phyloP scores from a whole-genome alignment of 371 early-diverging fungal genomes.

The Quaeritorhiza haematococci region DNA sequence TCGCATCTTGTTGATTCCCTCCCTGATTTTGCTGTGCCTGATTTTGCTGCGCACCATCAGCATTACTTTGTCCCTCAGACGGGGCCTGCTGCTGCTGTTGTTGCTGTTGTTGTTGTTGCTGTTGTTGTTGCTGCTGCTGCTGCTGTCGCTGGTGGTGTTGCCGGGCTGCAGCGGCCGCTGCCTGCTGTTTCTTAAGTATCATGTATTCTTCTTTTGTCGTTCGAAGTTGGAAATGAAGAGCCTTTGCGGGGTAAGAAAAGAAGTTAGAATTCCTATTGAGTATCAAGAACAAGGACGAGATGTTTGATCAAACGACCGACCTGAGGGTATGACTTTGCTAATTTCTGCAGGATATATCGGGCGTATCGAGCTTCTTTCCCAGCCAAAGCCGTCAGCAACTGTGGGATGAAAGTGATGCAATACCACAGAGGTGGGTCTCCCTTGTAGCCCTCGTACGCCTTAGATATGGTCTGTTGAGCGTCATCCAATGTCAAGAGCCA shows the following conservation, averaged over 20 bases:
- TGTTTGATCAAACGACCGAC: too few relatives aligned
- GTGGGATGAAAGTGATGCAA: conserved; percentile 97
- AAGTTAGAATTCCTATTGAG: conserved; percentile 1
- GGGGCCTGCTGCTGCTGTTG: conserved; percentile 6
- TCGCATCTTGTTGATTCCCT: conserved; percentile 16
- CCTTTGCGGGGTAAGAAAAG: conserved; percentile 38
- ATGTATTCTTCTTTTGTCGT: conserved; percentile 84
- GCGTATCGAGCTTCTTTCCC: conserved; percentile 79
- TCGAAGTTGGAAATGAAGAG: conserved; percentile 89
- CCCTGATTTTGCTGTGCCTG: neutral
- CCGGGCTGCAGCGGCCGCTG: conserved; percentile 4
- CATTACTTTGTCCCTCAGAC: neutral
- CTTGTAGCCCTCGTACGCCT: conserved; percentile 83
- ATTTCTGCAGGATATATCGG: conserved; percentile 74
- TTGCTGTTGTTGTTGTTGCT: conserved; percentile 17
- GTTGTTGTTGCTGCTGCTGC: conserved; percentile 15
- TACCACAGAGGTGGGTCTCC: conserved; percentile 92
- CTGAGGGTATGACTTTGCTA: conserved; percentile 95
- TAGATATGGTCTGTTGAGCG: conserved; percentile 64
- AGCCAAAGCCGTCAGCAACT: conserved; percentile 73
- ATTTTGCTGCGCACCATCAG: neutral
- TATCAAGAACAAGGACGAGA: neutral
- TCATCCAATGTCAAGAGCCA: conserved; percentile 93
- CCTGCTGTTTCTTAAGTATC: conserved; percentile 53
- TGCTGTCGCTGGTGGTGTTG: conserved; percentile 10